A percentile compares a stretch with the other conserved stretches of the same genome.
Conservation (phyloP, 306 rosid species). For the Pterocarpus santalinus region DNA sequence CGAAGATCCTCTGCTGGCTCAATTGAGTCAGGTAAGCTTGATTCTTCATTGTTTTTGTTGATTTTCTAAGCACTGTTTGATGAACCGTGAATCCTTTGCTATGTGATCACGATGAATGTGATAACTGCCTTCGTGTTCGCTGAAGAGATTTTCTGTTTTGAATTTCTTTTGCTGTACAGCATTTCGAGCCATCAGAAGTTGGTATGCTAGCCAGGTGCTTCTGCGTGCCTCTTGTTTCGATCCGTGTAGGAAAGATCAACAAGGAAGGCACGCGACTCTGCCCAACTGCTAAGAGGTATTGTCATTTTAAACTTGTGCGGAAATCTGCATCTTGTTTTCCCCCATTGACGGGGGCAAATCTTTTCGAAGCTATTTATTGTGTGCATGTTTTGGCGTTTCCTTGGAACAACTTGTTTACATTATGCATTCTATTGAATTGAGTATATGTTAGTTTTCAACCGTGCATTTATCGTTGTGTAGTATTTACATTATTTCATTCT, state of each 20-base stretch:
- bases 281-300: constrained; percentile 82
- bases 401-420: neutral
- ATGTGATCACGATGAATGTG: neutral
- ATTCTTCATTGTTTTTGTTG: constrained; percentile 6
- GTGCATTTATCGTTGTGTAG: neutral
- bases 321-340: neutral
- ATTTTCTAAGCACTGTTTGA: neutral
- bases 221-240: constrained; percentile 92
- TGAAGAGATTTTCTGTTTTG: neutral
- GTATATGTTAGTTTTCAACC: neutral
- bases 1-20: constrained; percentile 88
- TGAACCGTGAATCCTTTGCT: neutral
- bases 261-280: constrained; percentile 75
- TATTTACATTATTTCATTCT: neutral
- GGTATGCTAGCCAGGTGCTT: constrained; percentile 98
- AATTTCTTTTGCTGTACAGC: constrained; percentile 55
- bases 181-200: constrained; percentile 96
- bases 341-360: constrained; percentile 3
- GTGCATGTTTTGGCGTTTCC: neutral
- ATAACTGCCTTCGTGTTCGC: neutral
- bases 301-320: constrained; percentile 20
- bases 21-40: constrained; percentile 79
- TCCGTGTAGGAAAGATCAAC: constrained; percentile 86
- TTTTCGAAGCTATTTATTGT: neutral
- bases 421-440: neutral